These are phyloP conservation scores for Colletotrichum sojae DNA, from an alignment of 2,329 filamentous ascomycete species.

Conservation along the genomic window DNA sequence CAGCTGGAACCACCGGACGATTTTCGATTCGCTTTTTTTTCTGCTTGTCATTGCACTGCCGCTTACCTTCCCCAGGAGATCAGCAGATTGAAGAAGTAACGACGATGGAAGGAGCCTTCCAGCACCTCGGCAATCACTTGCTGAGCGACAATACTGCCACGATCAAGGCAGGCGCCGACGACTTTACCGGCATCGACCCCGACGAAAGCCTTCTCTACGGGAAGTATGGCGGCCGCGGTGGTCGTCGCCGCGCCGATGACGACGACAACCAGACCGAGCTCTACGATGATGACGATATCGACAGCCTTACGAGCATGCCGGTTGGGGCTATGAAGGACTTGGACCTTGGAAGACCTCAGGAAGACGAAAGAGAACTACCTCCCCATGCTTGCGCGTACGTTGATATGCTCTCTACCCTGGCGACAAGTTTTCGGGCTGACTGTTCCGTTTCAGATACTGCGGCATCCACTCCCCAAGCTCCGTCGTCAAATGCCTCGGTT, in stretches of 20 bases:
- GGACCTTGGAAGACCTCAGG: conserved; percentile 66
- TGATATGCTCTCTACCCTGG: conserved; percentile 26
- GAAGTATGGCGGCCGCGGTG: conserved; percentile 72
- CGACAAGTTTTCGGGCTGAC: conserved; percentile 3
- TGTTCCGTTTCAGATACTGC: conserved; percentile 78
- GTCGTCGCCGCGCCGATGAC: conserved; percentile 82
- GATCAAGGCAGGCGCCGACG: conserved; percentile 89
- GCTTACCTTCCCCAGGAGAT: background rate
- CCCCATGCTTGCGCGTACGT: conserved; percentile 96
- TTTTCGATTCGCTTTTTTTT: background rate
- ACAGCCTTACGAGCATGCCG: conserved; percentile 83
- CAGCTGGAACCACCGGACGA: background rate
- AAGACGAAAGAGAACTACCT: conserved; percentile 92
- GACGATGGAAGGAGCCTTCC: conserved; percentile 89
- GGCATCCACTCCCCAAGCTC: conserved; percentile 96
- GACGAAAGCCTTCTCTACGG: conserved; percentile 87
- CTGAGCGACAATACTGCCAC: conserved; percentile 87
- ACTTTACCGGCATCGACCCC: conserved; percentile 77
- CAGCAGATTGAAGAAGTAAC: conserved; percentile 37
- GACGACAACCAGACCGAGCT: conserved; percentile 91
- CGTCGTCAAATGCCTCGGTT: conserved; percentile 95
- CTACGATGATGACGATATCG: conserved; percentile 85
- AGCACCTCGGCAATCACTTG: conserved; percentile 87
- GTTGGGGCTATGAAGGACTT: conserved; percentile 81
- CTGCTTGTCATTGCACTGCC: background rate